Conservation (phyloP, 192 early-diverging fungal species). For the Backusella tuberculispora region DNA sequence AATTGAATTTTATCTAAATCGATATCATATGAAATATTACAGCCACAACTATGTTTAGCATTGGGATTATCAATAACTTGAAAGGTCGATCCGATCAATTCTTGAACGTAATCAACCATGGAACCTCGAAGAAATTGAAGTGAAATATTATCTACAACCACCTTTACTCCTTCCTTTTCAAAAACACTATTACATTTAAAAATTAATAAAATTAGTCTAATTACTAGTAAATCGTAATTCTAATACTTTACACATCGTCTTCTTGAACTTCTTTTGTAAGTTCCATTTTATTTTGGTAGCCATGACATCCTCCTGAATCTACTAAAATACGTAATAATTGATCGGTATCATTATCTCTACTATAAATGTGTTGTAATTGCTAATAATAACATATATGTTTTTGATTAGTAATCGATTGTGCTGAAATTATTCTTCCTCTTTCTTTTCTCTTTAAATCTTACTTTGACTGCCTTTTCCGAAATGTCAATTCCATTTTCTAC, state of each 20-base stretch:
- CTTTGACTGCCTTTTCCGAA: constrained; percentile 55
- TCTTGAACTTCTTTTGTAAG: constrained; percentile 65
- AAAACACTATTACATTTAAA: constrained; percentile 51
- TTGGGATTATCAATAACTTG: constrained; percentile 78
- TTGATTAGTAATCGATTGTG: background rate
- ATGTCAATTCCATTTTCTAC: constrained; percentile 42
- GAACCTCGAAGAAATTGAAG: constrained; percentile 77
- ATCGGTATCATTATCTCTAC: constrained; percentile 48
- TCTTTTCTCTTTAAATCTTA: constrained; percentile 14
- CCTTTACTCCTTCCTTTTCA: constrained; percentile 70
- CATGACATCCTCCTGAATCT: constrained; percentile 88
- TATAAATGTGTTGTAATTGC: constrained; percentile 57
- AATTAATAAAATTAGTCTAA: constrained; percentile 4
- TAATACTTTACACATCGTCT: constrained; percentile 64
- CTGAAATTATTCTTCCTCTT: background rate
- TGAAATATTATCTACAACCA: constrained; percentile 74
- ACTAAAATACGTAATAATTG: constrained; percentile 71
- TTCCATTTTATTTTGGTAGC: constrained; percentile 84
- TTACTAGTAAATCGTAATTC: background rate
- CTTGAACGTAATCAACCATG: constrained; percentile 76
- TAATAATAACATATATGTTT: constrained; percentile 20
- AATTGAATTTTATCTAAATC: constrained; percentile 42
- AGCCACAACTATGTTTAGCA: constrained; percentile 54
- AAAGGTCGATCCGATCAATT: constrained; percentile 82
- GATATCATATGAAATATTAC: constrained; percentile 49